phyloP scores from a whole-genome alignment of 1,139 yeast genomes.

The Candida gigantensis region DNA sequence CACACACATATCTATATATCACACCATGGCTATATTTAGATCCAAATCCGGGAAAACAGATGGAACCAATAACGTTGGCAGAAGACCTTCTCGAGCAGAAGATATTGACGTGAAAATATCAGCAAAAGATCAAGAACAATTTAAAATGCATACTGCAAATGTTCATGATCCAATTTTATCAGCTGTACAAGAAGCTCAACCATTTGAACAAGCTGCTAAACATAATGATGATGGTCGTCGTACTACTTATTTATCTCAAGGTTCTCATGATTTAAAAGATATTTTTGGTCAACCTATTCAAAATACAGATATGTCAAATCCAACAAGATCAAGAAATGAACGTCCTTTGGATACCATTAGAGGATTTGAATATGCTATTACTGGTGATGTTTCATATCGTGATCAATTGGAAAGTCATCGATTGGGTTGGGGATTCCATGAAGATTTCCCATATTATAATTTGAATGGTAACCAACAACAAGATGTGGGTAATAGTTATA shows the following conservation, averaged over 20 bases:
- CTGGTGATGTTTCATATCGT: constrained; percentile 77
- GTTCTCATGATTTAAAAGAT: constrained; percentile 60
- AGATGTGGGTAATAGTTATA: constrained; percentile 22
- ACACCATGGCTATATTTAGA: constrained; percentile 43
- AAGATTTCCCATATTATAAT: constrained; percentile 45
- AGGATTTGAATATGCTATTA: constrained; percentile 86
- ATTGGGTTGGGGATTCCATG: constrained; percentile 74
- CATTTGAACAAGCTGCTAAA: constrained; percentile 78
- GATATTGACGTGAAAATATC: constrained; percentile 40
- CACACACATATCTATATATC: not conserved
- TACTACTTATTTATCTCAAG: constrained; percentile 42
- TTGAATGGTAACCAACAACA: constrained; percentile 15
- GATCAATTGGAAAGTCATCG: constrained; percentile 78
- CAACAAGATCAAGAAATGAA: constrained; percentile 88
- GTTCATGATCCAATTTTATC: constrained; percentile 87
- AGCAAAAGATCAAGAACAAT: constrained; percentile 26
- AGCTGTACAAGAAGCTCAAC: constrained; percentile 94
- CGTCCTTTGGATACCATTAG: constrained; percentile 95
- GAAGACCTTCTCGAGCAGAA: constrained; percentile 12
- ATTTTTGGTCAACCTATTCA: constrained; percentile 78
- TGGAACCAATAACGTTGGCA: constrained; percentile 4
- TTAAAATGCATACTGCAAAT: constrained; percentile 56
- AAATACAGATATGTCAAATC: constrained; percentile 85
- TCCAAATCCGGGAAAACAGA: constrained; percentile 34
- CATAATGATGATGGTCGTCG: constrained; percentile 25